Base-by-base conservation (phyloP, 352 stramenopile genomes). In the Phytopythium ostracodes region DNA sequence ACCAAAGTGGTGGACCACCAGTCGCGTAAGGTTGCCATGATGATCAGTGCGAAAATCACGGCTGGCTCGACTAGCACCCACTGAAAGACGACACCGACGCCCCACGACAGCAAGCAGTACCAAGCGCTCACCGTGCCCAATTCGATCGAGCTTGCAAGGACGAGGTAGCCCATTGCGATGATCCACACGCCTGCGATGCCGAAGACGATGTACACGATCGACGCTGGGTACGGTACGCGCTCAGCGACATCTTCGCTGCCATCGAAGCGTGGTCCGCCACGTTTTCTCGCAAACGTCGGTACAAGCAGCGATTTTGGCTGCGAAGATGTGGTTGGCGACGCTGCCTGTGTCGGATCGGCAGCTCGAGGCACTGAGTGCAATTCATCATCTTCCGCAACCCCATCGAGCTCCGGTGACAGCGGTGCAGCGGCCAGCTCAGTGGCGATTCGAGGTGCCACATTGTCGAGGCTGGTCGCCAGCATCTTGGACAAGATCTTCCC, bases 401-500 rank as follows among this genome's bases (percentile, higher is more conserved):
- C 40, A 0, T 27, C 27, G 12, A 59, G 35, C 52, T 63, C 4
- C 40, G 62, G 1, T 59, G 65, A 59, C 8, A 73, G 31, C 35
- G 70, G 66, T n/a, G 46, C 49, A 15, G 60, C 38, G 0, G 81
- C 72, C 17, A 91, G 63, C 40, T 88, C 79, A 22, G 51, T 70
- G 20, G 71, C 79, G 31, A 91, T 72, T 17, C 68, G 72, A 10
- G 76, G 79, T 6, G 72, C 43, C 5, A 91, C 79, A 31, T 60
- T 85, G 25, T 88, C 76, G 15, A 91, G 68, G 63, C 77, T 89
- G 0, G 72, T 72, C 2, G 72, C 70, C 14, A 88, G 55, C 55
- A 91, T 70, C 54, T 87, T 75, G 9, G 81, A 87, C 9, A 85
- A 70, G 36, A 91, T 76, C 56, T 89, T 91, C 7, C 81, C 81